Evolutionary conservation across 2,329 filamentous ascomycete genomes (phyloP).

Genomic region (Bertia moriformis): DNA sequence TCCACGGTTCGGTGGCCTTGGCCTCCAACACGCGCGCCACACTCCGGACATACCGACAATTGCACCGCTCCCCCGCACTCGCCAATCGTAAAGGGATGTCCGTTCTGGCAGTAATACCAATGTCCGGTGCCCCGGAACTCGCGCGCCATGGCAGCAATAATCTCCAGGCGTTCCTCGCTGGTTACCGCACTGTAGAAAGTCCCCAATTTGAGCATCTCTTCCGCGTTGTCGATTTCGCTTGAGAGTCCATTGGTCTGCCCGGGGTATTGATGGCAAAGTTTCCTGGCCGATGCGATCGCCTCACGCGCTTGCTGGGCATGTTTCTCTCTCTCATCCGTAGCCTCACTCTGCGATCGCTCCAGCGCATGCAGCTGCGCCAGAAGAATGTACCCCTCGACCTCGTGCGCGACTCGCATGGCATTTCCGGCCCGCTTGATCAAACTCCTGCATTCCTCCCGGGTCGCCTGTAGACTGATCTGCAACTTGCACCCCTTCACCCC

Average conservation of each 20-base stretch:
- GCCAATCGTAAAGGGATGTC: background rate
- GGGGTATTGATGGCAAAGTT: background rate
- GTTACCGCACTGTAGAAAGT: background rate
- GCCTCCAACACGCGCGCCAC: background rate
- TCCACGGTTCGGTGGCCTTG: background rate
- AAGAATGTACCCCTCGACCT: background rate
- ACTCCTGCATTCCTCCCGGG: background rate
- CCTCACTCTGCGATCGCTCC: background rate
- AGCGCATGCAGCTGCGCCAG: background rate
- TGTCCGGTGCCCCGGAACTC: background rate
- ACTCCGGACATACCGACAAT: background rate
- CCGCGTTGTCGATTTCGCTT: background rate
- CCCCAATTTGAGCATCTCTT: background rate
- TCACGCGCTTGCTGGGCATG: background rate
- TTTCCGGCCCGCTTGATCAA: background rate
- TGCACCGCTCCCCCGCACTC: background rate
- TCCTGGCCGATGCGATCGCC: background rate
- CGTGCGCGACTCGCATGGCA: background rate
- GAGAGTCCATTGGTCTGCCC: background rate
- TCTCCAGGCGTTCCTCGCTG: background rate
- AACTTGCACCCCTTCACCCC: background rate
- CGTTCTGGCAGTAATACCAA: slow-evolving; percentile 1
- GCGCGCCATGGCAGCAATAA: background rate
- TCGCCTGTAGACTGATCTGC: background rate
- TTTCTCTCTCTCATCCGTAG: background rate